Evolutionary conservation across 441 rosid genomes (phyloP).

Genomic region (Lepidium campestre): DNA sequence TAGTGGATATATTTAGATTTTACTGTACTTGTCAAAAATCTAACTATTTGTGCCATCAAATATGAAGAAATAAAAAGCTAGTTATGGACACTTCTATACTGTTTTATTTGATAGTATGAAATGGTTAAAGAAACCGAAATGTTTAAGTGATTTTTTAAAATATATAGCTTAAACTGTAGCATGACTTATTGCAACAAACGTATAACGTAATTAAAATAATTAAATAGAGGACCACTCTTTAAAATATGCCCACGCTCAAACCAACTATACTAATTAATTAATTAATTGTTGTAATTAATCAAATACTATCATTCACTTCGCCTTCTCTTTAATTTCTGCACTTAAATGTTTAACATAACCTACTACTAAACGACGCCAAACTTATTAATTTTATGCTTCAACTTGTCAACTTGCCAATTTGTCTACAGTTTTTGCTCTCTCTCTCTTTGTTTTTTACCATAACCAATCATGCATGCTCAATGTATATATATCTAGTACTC

Average conservation of each 20-base stretch:
- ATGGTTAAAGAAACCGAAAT: no score
- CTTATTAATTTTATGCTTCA: constrained; percentile 16
- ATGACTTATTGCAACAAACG: constrained; percentile 10
- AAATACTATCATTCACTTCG: constrained; percentile 4
- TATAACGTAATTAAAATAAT: constrained; percentile 10
- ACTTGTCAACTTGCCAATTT: constrained; percentile 21
- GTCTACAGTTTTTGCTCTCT: neutral
- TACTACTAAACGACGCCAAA: constrained; percentile 26
- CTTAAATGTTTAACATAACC: constrained; percentile 15
- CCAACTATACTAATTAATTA: constrained; percentile 21
- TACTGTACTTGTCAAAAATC: no score
- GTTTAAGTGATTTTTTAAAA: no score
- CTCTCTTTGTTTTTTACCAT: no score
- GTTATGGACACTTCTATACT: no score
- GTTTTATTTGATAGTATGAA: no score
- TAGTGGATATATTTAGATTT: no score
- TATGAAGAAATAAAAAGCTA: no score
- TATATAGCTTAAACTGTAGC: no score
- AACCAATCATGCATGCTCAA: no score
- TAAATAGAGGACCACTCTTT: constrained; percentile 24
- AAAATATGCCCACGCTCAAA: constrained; percentile 17
- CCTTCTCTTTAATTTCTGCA: constrained; percentile 5
- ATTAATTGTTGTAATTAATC: constrained; percentile 10
- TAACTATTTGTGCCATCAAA: no score
- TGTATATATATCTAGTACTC: neutral